A percentile compares a stretch with the other conserved stretches of the same genome.
phyloP scores from a whole-genome alignment of 768 basidiomycete genomes.

The Russula ochroleuca region DNA sequence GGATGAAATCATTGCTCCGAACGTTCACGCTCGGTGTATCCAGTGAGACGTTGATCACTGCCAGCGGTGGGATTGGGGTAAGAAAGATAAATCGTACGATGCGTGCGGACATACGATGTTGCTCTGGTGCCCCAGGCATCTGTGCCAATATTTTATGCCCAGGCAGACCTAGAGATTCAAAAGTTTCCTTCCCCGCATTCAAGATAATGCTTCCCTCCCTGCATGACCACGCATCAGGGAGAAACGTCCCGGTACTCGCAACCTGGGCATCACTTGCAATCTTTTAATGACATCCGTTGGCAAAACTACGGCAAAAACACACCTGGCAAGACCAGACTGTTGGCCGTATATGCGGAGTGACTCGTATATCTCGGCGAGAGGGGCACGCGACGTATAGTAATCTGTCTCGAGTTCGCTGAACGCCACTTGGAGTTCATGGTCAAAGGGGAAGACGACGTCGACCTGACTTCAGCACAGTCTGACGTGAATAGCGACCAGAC shows the following conservation, averaged over 20 bases:
- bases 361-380: slow-evolving; percentile 44
- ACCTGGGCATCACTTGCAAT: slow-evolving; percentile 13
- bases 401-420: slow-evolving; percentile 42
- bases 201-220: slow-evolving; percentile 56
- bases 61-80: background rate
- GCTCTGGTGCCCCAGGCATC: slow-evolving; percentile 45
- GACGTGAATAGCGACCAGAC: slow-evolving; percentile 4
- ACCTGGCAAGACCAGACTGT: slow-evolving; percentile 24
- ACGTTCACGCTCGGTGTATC: slow-evolving; percentile 15
- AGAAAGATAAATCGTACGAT: slow-evolving; percentile 38
- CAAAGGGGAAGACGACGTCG: slow-evolving; percentile 56
- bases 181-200: slow-evolving; percentile 51
- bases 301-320: slow-evolving; percentile 24
- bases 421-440: slow-evolving; percentile 36
- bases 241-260: slow-evolving; percentile 32
- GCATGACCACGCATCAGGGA: slow-evolving; percentile 61
- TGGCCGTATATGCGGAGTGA: slow-evolving; percentile 34
- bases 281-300: background rate
- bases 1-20: slow-evolving; percentile 14
- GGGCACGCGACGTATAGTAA: slow-evolving; percentile 45
- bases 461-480: slow-evolving; percentile 40
- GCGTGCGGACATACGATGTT: slow-evolving; percentile 20
- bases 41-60: slow-evolving; percentile 12
- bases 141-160: slow-evolving; percentile 49
- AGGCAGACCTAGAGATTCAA: slow-evolving; percentile 56